A percentile compares a stretch with the other conserved stretches of the same genome.
Conservation (phyloP, 2,329 filamentous ascomycete genomes). For the Aspergillus flavus region DNA sequence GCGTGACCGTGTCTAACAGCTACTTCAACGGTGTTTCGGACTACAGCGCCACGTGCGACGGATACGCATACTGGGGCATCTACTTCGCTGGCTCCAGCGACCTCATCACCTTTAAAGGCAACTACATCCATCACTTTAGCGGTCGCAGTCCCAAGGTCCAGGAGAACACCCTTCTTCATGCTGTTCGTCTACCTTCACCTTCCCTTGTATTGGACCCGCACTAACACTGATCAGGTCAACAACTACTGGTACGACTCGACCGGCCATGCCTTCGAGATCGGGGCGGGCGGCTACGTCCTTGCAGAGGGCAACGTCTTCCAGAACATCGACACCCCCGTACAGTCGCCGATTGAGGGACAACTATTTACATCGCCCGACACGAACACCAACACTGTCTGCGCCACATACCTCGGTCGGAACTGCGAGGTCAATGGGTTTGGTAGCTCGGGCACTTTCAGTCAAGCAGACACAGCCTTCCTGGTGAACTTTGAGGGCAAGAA, state of each 20-base stretch:
- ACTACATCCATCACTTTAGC: slow-evolving; percentile 62
- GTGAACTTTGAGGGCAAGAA: slow-evolving; percentile 56
- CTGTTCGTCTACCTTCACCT: slow-evolving; percentile 26
- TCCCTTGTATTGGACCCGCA: background rate
- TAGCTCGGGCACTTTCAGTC: slow-evolving; percentile 34
- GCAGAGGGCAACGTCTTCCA: slow-evolving; percentile 63
- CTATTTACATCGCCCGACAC: slow-evolving; percentile 42
- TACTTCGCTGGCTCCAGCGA: slow-evolving; percentile 61
- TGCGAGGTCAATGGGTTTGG: slow-evolving; percentile 58
- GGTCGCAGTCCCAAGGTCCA: slow-evolving; percentile 61
- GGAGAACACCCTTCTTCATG: slow-evolving; percentile 60
- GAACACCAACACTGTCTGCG: slow-evolving; percentile 47
- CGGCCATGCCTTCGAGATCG: slow-evolving; percentile 61
- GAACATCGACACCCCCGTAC: slow-evolving; percentile 52
- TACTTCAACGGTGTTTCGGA: slow-evolving; percentile 58
- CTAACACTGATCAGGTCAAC: slow-evolving; percentile 41
- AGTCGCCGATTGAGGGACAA: slow-evolving; percentile 40
- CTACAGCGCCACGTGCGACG: slow-evolving; percentile 61
- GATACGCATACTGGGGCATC: slow-evolving; percentile 62
- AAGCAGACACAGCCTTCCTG: slow-evolving; percentile 53
- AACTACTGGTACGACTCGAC: slow-evolving; percentile 62
- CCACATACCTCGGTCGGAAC: slow-evolving; percentile 49
- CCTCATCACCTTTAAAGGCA: slow-evolving; percentile 60
- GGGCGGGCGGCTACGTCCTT: slow-evolving; percentile 49
- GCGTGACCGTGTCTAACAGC: slow-evolving; percentile 63